Percentiles rank a stretch among this genome's conserved stretches.
Conservation (phyloP, 1,139 yeast genomes). For the Yamadazyma taylorii region DNA sequence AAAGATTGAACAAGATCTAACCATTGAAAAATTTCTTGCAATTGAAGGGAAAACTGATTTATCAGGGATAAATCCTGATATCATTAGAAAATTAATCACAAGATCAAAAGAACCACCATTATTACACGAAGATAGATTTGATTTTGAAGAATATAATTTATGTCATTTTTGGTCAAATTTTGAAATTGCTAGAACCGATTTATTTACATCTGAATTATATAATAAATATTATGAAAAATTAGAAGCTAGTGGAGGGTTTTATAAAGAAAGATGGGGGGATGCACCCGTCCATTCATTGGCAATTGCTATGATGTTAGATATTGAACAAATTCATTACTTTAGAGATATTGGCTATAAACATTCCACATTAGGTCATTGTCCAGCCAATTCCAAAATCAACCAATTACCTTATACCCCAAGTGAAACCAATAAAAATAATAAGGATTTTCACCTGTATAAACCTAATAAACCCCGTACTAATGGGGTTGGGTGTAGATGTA, state of each 20-base stretch:
- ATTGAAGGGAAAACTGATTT: slow-evolving; percentile 21
- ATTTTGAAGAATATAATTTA: slow-evolving; percentile 68
- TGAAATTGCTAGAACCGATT: slow-evolving; percentile 79
- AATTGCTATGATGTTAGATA: slow-evolving; percentile 65
- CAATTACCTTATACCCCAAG: slow-evolving; percentile 48
- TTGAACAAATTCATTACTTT: slow-evolving; percentile 78
- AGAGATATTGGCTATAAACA: slow-evolving; percentile 88
- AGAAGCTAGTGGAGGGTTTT: slow-evolving; percentile 77
- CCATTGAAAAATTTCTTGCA: slow-evolving; percentile 24
- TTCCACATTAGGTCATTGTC: slow-evolving; percentile 80
- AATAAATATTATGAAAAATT: slow-evolving; percentile 63
- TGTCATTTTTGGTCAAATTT: slow-evolving; percentile 96
- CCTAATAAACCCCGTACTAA: slow-evolving; percentile 45
- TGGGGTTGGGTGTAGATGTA: slow-evolving; percentile 86
- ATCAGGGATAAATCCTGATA: slow-evolving; percentile 24
- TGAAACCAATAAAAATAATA: slow-evolving; percentile 13
- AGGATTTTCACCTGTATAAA: slow-evolving; percentile 30
- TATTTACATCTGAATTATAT: slow-evolving; percentile 66
- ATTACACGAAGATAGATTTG: slow-evolving; percentile 52
- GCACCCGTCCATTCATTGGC: slow-evolving; percentile 91
- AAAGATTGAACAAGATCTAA: slow-evolving; percentile 29
- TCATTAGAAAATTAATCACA: slow-evolving; percentile 26
- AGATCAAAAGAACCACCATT: slow-evolving; percentile 29
- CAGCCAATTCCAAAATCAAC: slow-evolving; percentile 53
- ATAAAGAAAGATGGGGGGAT: slow-evolving; percentile 92